Base-by-base conservation (phyloP, 768 basidiomycete genomes). In the Hygrophoropsis aurantiaca region DNA sequence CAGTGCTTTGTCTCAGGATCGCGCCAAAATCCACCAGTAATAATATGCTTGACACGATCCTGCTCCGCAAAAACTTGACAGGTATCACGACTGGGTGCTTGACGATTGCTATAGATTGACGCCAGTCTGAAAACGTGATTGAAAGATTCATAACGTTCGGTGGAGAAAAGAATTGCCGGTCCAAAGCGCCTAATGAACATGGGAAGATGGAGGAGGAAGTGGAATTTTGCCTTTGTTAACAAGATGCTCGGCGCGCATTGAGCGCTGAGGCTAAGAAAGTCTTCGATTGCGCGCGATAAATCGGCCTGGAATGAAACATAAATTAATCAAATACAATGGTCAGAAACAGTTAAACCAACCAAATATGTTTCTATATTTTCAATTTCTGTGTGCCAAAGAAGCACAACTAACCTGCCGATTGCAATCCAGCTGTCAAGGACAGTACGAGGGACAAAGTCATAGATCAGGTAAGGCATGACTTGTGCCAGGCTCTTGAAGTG, bases 321-420 rank as follows among this genome's bases (percentile, higher is more conserved):
- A 30, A 13, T 30, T 40, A 18, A 20, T 33, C 40, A 16, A 15
- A 16, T 13, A 16, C 10, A 3, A 13, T 18, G 34, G 15, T 25
- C 5, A 34, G 11, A 44, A 23, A 27, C 16, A 23, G 4, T 18
- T 13, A 9, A 3, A 42, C 49, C 3, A 38, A 69, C 62, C 4
- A 70, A 16, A 51, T 75, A 78, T 15, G 56, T 40, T 4, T 69
- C 58, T 15, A 58, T 54, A 39, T 76, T 53, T 0, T 50, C 37
- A n/a, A 78, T 77, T 48, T 66, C 61, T 0, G 65, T 62, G 9
- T 73, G 52, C 77, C 77, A 79, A 0, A 78, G 53, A 0, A 75
- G 56, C 0, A 72, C 66, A 0, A 60, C 39, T 0, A 77, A 61
- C 9, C 64, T 58, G 0, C 70, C 70, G 13, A 70, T 53, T 0